phyloP scores from a whole-genome alignment of 2,329 filamentous ascomycete species.

The Fusarium duplospermum region DNA sequence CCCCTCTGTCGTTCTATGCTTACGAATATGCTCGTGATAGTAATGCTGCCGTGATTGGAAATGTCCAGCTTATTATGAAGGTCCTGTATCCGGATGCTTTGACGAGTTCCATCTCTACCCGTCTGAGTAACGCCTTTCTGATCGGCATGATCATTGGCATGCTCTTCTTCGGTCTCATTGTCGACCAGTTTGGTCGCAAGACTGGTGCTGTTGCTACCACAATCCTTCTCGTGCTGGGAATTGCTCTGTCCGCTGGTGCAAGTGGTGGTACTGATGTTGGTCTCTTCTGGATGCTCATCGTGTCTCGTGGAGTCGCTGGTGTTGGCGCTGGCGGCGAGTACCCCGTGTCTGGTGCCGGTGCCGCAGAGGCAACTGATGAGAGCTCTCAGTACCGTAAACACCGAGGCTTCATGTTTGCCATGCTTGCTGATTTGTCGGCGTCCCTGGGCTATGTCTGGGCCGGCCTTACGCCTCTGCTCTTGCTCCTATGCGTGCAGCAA shows the following conservation, averaged over 20 bases:
- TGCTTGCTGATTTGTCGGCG: conserved; percentile 63
- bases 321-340: conserved; percentile 63
- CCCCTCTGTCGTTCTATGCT: neutral
- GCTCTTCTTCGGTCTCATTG: conserved; percentile 62
- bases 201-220: conserved; percentile 61
- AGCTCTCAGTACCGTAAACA: conserved; percentile 55
- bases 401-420: conserved; percentile 67
- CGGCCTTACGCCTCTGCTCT: conserved; percentile 60
- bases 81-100: conserved; percentile 56
- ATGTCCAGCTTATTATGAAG: conserved; percentile 55
- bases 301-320: conserved; percentile 55
- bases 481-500: conserved; percentile 62
- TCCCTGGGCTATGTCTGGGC: conserved; percentile 64
- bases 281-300: conserved; percentile 64
- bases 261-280: conserved; percentile 52
- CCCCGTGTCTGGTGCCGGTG: conserved; percentile 61
- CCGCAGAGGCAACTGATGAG: conserved; percentile 66
- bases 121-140: conserved; percentile 66
- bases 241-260: conserved; percentile 59
- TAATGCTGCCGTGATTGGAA: conserved; percentile 59
- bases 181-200: conserved; percentile 62
- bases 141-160: conserved; percentile 69
- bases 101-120: conserved; percentile 58
- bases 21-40: conserved; percentile 30
- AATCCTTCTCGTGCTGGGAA: conserved; percentile 58